A percentile compares a stretch with the other conserved stretches of the same genome.
Evolutionary conservation across 1,139 yeast genomes (phyloP).

Genomic region (Saccharomyces hybrid): DNA sequence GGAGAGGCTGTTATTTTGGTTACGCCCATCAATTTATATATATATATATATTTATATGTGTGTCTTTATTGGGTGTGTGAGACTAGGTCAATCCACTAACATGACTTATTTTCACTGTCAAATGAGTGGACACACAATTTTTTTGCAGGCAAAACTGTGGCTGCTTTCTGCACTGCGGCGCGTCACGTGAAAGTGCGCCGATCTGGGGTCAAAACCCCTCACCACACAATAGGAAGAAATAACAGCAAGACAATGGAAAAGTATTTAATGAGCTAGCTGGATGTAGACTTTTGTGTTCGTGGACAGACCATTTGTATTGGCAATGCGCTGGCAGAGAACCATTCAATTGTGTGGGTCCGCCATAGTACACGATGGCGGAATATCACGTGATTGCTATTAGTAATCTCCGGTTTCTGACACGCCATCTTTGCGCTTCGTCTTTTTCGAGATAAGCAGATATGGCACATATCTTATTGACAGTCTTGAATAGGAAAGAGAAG

Average conservation of each 20-base stretch:
- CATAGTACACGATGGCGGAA: no score
- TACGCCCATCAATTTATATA: neutral
- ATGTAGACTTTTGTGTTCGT: neutral
- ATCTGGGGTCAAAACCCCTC: neutral
- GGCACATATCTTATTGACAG: no score
- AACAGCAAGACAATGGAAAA: neutral
- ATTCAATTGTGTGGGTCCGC: no score
- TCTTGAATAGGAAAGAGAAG: no score
- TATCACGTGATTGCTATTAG: no score
- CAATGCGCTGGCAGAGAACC: no score
- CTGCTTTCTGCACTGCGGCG: neutral
- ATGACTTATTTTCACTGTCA: neutral
- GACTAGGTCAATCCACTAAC: neutral
- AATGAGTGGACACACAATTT: neutral
- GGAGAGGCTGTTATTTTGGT: no score
- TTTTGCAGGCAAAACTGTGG: neutral
- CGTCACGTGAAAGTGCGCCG: neutral
- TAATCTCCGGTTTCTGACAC: no score
- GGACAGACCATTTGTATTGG: no score
- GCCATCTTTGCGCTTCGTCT: no score
- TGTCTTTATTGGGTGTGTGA: neutral
- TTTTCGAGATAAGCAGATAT: no score
- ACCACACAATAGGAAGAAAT: neutral
- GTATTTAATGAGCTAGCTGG: neutral
- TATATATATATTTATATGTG: neutral